These are phyloP conservation scores for Russula earlei DNA, from an alignment of 768 basidiomycete genomes.

Conservation along the genomic window DNA sequence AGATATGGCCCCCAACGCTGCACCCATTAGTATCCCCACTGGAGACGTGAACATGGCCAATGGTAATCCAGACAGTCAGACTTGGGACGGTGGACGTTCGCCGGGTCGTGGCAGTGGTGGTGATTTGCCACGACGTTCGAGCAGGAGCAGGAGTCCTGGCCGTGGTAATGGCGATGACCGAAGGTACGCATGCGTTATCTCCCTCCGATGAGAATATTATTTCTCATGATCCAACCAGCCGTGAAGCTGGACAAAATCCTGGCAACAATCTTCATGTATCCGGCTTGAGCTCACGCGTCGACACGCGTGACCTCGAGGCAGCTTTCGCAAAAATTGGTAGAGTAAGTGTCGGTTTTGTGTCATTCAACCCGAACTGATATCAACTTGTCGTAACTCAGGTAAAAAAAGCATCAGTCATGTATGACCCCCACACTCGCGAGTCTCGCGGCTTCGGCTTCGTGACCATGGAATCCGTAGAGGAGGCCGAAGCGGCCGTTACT, in stretches of 20 bases:
- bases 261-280: conserved; percentile 63
- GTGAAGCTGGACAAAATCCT: conserved; percentile 38
- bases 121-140: conserved; percentile 53
- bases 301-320: conserved; percentile 80
- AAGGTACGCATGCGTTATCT: conserved; percentile 35
- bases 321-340: conserved; percentile 84
- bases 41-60: conserved; percentile 38
- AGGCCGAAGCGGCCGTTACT: conserved; percentile 86
- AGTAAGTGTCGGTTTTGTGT: conserved; percentile 35
- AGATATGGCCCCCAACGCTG: conserved; percentile 57
- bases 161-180: conserved; percentile 38
- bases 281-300: conserved; percentile 49
- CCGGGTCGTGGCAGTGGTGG: conserved; percentile 36
- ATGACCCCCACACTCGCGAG: conserved; percentile 56
- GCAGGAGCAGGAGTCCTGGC: conserved; percentile 72
- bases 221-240: conserved; percentile 8
- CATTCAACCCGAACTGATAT: neutral
- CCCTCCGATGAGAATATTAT: neutral
- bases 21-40: conserved; percentile 63
- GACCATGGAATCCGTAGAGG: conserved; percentile 72
- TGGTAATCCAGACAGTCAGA: conserved; percentile 42
- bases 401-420: conserved; percentile 53
- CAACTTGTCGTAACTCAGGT: conserved; percentile 34
- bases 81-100: conserved; percentile 43
- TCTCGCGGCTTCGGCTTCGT: conserved; percentile 88